Base-by-base conservation (phyloP, 2,329 filamentous ascomycete species). In the Penicillium occitanis region DNA sequence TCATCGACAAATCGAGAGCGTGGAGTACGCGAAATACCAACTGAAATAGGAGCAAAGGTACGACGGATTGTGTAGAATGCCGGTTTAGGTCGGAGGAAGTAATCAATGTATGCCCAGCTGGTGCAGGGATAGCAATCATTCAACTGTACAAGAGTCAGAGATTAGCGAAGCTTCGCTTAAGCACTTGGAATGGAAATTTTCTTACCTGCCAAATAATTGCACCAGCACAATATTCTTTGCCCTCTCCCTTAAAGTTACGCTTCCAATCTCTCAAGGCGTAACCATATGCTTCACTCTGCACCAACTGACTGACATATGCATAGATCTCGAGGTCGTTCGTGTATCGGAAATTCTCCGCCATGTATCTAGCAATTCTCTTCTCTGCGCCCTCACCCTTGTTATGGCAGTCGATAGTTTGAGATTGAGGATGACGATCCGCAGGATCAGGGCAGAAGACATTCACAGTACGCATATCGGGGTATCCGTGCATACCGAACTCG, bases 401-500 rank as follows among this genome's bases (percentile, higher is more conserved):
- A 83, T 96, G 92, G 75, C 94, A 95, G 77, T 96, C 92, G 40
- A 96, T 79, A 13, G 91, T 94, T 30, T 89, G 88, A 10, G 90
- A 92, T 75, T 93, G 90, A 5, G 91, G 84, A 75, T 91, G 93
- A 2, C 91, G 85, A 72, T 96, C 91, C 13, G 50, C 91, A 6
- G 61, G 60, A 62, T 51, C 46, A 44, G 33, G 37, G 13, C 37
- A 42, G 3, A 42, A 42, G 13, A 42, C 37, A 68, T 91, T 90
- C 73, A 96, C 91, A 0, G 92, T 95, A 8, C 42, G 28, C 25
- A 57, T 48, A 22, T 67, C 33, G 0, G 92, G 92, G 73, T 94
- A 93, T 0, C 90, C 91, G 76, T 94, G 87, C 91, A 96, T 94
- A 65, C 92, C 92, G 71, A 96, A 96, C 74, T 96, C 92, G 55